Conservation (phyloP, 2,329 filamentous ascomycete species). For the Colletotrichum sp. region DNA sequence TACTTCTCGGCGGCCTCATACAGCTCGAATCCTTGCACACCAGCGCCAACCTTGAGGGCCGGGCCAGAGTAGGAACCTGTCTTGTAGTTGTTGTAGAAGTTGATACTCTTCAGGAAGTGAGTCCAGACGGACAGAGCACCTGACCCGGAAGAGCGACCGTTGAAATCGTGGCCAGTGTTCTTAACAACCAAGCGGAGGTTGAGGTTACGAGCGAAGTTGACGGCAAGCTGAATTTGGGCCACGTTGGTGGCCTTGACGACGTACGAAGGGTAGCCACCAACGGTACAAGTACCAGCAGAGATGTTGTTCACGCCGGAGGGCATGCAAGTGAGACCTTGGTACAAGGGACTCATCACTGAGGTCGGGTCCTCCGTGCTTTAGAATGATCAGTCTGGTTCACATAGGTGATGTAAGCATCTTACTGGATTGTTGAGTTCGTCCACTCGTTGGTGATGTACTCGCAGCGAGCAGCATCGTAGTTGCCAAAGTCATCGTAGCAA, state of each 20-base stretch:
- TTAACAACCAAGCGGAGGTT: slow-evolving; percentile 56
- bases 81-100: slow-evolving; percentile 42
- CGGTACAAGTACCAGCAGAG: neutral
- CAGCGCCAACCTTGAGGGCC: slow-evolving; percentile 59
- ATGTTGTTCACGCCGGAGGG: neutral
- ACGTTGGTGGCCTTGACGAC: neutral
- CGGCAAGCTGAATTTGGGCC: slow-evolving; percentile 49
- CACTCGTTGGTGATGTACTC: slow-evolving; percentile 29
- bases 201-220: slow-evolving; percentile 11
- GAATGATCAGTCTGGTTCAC: neutral
- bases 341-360: slow-evolving; percentile 44
- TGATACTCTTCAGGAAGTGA: slow-evolving; percentile 42
- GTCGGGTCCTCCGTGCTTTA: slow-evolving; percentile 39
- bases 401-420: neutral
- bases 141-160: slow-evolving; percentile 38
- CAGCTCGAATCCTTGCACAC: slow-evolving; percentile 54
- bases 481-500: slow-evolving; percentile 30
- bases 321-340: slow-evolving; percentile 15
- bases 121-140: slow-evolving; percentile 43
- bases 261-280: neutral
- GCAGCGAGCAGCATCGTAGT: slow-evolving; percentile 32
- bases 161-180: slow-evolving; percentile 43
- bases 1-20: slow-evolving; percentile 53
- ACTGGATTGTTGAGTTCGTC: slow-evolving; percentile 28
- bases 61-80: slow-evolving; percentile 50